These are phyloP conservation scores for Aspergillus leporis DNA, from an alignment of 495 filamentous ascomycete species.

Conservation along the genomic window DNA sequence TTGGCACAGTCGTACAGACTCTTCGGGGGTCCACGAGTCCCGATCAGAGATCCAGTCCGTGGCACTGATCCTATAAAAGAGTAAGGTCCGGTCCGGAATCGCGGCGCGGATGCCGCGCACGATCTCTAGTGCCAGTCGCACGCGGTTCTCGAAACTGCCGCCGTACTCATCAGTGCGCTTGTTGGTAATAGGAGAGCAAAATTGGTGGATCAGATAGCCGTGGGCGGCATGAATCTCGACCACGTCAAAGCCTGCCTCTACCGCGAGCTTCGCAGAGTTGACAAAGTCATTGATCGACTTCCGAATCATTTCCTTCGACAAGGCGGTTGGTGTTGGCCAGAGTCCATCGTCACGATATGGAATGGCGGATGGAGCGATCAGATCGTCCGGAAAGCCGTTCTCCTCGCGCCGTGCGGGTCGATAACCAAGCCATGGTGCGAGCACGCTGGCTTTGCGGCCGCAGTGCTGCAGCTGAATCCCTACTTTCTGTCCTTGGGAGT, in stretches of 20 bases:
- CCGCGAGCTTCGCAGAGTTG: background rate
- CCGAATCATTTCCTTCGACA: slow-evolving; percentile 54
- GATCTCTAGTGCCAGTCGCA: too few species aligned
- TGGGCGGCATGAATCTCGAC: background rate
- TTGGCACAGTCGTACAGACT: too few species aligned
- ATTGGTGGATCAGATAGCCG: background rate
- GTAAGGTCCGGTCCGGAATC: too few species aligned
- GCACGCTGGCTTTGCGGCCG: slow-evolving; percentile 58
- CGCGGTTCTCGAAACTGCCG: too few species aligned
- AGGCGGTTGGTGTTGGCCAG: slow-evolving; percentile 17
- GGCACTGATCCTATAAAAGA: too few species aligned
- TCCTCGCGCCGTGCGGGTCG: background rate
- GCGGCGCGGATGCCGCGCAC: too few species aligned
- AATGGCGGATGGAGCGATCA: slow-evolving; percentile 19
- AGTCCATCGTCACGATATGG: slow-evolving; percentile 28
- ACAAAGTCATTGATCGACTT: slow-evolving; percentile 23
- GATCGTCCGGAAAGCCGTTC: slow-evolving; percentile 28
- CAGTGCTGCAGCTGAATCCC: slow-evolving; percentile 66
- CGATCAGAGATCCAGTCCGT: too few species aligned
- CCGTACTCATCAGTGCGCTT: too few species aligned
- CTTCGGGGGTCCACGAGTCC: too few species aligned
- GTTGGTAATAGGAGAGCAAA: background rate
- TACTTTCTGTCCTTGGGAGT: slow-evolving; percentile 56
- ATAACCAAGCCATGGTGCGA: slow-evolving; percentile 50
- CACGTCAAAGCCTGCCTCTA: background rate